Conservation (phyloP, 202 grass and related monocot genomes). For the Carex sylvatica region DNA sequence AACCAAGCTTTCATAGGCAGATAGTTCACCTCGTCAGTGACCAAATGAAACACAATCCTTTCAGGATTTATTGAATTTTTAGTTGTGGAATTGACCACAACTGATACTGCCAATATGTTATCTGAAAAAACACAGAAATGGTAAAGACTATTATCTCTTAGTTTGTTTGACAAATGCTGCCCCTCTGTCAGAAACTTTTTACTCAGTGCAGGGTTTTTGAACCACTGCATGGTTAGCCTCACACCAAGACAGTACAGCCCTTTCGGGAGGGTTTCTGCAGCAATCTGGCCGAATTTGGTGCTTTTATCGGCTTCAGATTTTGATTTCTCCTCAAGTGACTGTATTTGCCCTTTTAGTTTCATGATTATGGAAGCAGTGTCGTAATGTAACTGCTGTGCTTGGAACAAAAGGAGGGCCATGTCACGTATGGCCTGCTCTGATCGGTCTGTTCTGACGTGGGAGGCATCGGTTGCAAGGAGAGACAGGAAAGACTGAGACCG, state of each 20-base stretch:
- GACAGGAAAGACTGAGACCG: constrained; percentile 60
- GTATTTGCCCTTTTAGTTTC: constrained; percentile 90
- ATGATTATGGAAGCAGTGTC: constrained; percentile 60
- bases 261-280: constrained; percentile 95
- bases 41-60: constrained; percentile 86
- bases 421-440: constrained; percentile 65
- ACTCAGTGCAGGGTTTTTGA: constrained; percentile 58
- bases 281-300: constrained; percentile 93
- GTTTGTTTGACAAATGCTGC: constrained; percentile 44
- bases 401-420: constrained; percentile 74
- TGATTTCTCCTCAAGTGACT: constrained; percentile 71
- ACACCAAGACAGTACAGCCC: constrained; percentile 90
- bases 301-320: constrained; percentile 86
- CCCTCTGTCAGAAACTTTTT: constrained; percentile 34
- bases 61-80: constrained; percentile 71
- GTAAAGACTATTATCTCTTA: constrained; percentile 76
- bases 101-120: constrained; percentile 87
- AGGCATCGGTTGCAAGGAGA: constrained; percentile 41
- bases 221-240: constrained; percentile 87
- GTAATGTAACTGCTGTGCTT: constrained; percentile 77
- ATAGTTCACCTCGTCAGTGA: constrained; percentile 96
- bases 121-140: constrained; percentile 99
- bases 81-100: constrained; percentile 82
- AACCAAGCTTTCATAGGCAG: constrained; percentile 93
- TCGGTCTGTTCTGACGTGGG: constrained; percentile 34